phyloP scores from a whole-genome alignment of 2,329 filamentous ascomycete species.

The Cyphellophora attinorum region DNA sequence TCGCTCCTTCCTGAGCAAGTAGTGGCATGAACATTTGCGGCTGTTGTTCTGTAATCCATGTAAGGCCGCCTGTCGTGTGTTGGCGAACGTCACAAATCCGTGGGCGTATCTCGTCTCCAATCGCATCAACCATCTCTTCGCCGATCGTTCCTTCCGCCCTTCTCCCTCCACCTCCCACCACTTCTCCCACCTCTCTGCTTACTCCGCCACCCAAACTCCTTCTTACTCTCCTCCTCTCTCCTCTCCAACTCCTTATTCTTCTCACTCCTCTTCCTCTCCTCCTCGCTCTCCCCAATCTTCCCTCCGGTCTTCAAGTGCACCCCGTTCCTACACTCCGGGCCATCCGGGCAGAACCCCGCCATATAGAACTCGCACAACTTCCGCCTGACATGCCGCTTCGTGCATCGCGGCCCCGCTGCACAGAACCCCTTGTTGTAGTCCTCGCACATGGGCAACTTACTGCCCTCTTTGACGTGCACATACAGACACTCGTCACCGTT shows the following conservation, averaged over 20 bases:
- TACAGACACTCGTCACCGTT: constrained; percentile 96
- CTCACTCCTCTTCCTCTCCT: constrained; percentile 12
- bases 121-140: no score
- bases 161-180: constrained; percentile 17
- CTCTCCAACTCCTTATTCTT: constrained; percentile 14
- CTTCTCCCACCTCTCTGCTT: constrained; percentile 10
- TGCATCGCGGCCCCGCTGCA: constrained; percentile 75
- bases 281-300: constrained; percentile 7
- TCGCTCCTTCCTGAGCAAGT: no score
- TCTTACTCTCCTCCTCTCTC: constrained; percentile 15
- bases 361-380: constrained; percentile 77
- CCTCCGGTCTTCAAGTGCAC: constrained; percentile 46
- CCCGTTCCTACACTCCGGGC: constrained; percentile 62
- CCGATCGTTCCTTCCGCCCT: constrained; percentile 13
- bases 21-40: no score
- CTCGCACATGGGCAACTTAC: constrained; percentile 69
- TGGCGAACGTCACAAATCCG: no score
- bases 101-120: no score
- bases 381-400: constrained; percentile 78
- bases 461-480: constrained; percentile 76
- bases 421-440: constrained; percentile 96
- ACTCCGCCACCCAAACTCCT: constrained; percentile 12
- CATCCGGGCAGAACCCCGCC: constrained; percentile 90
- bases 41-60: no score
- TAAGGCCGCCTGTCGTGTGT: no score